Evolutionary conservation across 2,329 filamentous ascomycete species (phyloP).

Genomic region (Dendryphion nanum): DNA sequence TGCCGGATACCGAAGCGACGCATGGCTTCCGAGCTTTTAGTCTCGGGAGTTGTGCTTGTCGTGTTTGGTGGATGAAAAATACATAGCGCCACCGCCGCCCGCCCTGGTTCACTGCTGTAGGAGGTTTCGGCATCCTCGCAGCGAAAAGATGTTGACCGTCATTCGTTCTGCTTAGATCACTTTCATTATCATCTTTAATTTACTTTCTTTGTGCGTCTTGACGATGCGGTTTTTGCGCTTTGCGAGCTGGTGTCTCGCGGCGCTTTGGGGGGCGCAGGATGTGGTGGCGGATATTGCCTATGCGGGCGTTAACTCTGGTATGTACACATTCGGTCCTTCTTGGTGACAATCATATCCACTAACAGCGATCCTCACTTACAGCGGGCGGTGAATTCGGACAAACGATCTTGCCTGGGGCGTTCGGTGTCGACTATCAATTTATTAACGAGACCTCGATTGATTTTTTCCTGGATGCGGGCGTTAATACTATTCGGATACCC

Average conservation of each 20-base stretch:
- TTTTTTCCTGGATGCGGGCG: conserved; percentile 15
- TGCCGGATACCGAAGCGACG: neutral
- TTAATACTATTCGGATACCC: conserved; percentile 47
- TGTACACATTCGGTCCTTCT: neutral
- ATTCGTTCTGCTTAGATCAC: conserved; percentile 4
- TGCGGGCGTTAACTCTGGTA: conserved; percentile 22
- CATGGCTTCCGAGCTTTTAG: neutral
- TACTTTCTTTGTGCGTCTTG: conserved; percentile 1
- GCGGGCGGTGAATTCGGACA: conserved; percentile 23
- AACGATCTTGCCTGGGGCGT: conserved; percentile 45
- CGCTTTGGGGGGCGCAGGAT: conserved; percentile 9
- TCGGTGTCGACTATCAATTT: conserved; percentile 52
- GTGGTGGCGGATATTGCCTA: conserved; percentile 17
- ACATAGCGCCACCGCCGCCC: conserved; percentile 4
- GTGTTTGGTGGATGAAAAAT: neutral
- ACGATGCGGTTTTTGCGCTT: conserved; percentile 3
- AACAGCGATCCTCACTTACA: conserved; percentile 1
- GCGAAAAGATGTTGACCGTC: conserved; percentile 10
- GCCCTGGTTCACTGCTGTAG: neutral
- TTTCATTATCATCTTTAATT: conserved; percentile 2
- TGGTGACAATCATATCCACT: neutral
- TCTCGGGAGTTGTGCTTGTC: neutral
- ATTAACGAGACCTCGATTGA: conserved; percentile 44
- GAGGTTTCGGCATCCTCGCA: conserved; percentile 8
- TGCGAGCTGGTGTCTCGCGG: conserved; percentile 11